A percentile compares a stretch with the other conserved stretches of the same genome.
Conservation (phyloP, 441 rosid species). For the Omphalea diandra region DNA sequence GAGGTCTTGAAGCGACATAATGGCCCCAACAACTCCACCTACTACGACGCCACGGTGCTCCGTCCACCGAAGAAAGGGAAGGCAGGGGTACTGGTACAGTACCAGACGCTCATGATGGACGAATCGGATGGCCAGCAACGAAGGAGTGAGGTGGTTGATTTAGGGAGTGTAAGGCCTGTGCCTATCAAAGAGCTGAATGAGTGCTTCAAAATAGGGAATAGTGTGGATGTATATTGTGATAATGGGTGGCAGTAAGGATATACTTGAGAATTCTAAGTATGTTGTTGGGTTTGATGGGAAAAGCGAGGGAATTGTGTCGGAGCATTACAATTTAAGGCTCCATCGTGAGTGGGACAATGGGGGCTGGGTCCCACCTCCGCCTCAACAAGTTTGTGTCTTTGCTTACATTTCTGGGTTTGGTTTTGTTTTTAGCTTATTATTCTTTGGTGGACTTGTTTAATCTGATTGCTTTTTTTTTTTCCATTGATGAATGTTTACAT, state of each 20-base stretch:
- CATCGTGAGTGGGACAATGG: no score
- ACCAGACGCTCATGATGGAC: slow-evolving; percentile 11
- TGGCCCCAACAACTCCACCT: slow-evolving; percentile 25
- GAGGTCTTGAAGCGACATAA: slow-evolving; percentile 36
- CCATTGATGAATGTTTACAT: background rate
- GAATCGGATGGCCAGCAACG: slow-evolving; percentile 6
- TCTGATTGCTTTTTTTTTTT: no score
- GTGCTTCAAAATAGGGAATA: slow-evolving; percentile 36
- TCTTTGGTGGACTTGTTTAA: background rate
- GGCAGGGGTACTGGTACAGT: slow-evolving; percentile 38
- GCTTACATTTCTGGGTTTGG: no score
- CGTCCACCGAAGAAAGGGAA: slow-evolving; percentile 26
- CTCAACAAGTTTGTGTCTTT: slow-evolving; percentile 21
- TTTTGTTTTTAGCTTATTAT: background rate
- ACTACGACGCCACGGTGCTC: slow-evolving; percentile 43
- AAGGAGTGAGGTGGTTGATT: slow-evolving; percentile 36
- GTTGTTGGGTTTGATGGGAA: no score
- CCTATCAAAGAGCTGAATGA: slow-evolving; percentile 32
- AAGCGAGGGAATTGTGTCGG: no score
- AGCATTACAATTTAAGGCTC: no score
- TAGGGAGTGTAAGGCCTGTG: slow-evolving; percentile 34
- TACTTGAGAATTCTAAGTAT: no score
- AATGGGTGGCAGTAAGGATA: slow-evolving; percentile 50
- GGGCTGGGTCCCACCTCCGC: slow-evolving; percentile 33
- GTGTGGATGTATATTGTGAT: slow-evolving; percentile 43